phyloP scores from a whole-genome alignment of 2,329 filamentous ascomycete species.

The Lasiodiplodia sp. region DNA sequence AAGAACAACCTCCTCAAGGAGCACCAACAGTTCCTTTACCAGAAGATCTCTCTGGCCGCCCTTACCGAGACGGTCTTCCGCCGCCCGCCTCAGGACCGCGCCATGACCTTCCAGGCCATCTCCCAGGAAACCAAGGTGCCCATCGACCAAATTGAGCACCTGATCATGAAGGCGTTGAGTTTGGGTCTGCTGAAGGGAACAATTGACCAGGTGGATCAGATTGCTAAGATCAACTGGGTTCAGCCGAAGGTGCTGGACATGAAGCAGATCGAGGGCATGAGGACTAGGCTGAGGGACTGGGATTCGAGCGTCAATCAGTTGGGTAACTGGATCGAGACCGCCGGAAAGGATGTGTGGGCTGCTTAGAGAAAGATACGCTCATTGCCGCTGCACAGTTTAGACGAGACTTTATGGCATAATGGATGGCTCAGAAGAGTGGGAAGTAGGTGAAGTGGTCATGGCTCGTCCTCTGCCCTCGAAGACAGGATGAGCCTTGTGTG shows the following conservation, averaged over 20 bases:
- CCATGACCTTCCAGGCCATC: constrained; percentile 91
- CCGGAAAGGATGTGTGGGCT: constrained; percentile 95
- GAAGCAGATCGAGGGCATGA: constrained; percentile 94
- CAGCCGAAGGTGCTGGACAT: constrained; percentile 98
- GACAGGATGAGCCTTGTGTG: constrained; percentile 11
- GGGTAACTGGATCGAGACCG: constrained; percentile 94
- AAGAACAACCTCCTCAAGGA: constrained; percentile 80
- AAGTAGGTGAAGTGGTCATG: not conserved
- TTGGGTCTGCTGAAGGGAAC: constrained; percentile 87
- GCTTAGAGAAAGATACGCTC: constrained; percentile 59
- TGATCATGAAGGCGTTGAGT: constrained; percentile 99
- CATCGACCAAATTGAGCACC: constrained; percentile 91
- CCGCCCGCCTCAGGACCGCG: constrained; percentile 91
- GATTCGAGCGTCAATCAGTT: constrained; percentile 94
- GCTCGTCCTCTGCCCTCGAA: not conserved
- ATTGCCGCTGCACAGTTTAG: constrained; percentile 7
- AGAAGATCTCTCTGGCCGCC: constrained; percentile 97
- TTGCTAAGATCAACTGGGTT: constrained; percentile 97
- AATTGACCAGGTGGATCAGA: constrained; percentile 94
- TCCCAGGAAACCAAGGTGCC: constrained; percentile 90
- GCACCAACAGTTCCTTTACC: constrained; percentile 84
- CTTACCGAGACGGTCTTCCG: constrained; percentile 97
- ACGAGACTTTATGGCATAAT: not conserved
- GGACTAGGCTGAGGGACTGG: constrained; percentile 87
- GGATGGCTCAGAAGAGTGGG: constrained; percentile 5